Base-by-base conservation (phyloP, 805 yeast species). In the Saturnispora quitensis region DNA sequence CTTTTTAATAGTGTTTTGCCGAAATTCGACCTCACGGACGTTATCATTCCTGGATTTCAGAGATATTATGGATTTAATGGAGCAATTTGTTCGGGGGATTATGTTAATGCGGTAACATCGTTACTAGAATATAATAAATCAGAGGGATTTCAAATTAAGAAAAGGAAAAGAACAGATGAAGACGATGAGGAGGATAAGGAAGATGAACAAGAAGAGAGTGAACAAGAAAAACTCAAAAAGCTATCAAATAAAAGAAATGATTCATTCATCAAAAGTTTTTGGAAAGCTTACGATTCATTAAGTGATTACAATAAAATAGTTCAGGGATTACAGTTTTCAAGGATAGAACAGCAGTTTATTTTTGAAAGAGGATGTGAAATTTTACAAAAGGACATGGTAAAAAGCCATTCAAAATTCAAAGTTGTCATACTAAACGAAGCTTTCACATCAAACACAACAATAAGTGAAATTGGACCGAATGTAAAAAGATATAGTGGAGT, bases 361-460 rank as follows among this genome's bases (percentile, higher is more conserved):
- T 93, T 91, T 62, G 76, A 83, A 48, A 86, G 96, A 0, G 97
- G 97, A 2, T 85, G 85, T 65, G 88, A 91, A n/a, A 75, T 91
- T 13, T 73, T 93, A 55, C 97, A 93, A 61, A 82, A 91, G 60
- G 80, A 83, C 55, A 73, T 84, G 61, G 78, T 91, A 50, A 89
- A 86, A 60, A 86, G 88, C 62, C 73, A 93, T 53, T 74, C 89
- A 46, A 75, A 88, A 18, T 93, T 86, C 65, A 73, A 97, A 53
- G 73, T 93, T 47, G 95, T 95, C 45, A 96, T 93, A 9, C 67
- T 95, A 42, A 87, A 84, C 56, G 98, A 90, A 62, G 95, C 66
- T 25, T 61, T 58, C 52, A 62, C 63, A 4, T 53, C 65, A 3
- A 58, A 58, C 47, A 47, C 55, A 12, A 57, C 57, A 36, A 45